phyloP scores from a whole-genome alignment of 2,329 filamentous ascomycete species.

The Penicillium sp. region DNA sequence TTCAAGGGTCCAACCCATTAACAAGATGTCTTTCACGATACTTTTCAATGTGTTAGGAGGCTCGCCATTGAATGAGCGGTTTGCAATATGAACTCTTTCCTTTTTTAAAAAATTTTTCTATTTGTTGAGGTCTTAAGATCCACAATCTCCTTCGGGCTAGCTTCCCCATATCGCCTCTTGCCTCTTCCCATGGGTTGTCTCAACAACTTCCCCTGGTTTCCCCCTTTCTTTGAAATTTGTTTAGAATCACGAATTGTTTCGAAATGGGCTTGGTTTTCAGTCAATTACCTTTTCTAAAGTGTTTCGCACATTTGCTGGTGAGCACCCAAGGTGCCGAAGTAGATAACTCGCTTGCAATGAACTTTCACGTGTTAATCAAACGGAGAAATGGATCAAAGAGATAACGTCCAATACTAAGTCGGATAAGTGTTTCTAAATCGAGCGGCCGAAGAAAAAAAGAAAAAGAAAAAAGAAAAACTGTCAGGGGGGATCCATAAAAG shows the following conservation, averaged over 20 bases:
- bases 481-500: slow-evolving; percentile 3
- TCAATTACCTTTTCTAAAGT: neutral
- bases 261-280: neutral
- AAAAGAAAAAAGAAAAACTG: neutral
- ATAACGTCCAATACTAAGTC: neutral
- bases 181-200: slow-evolving; percentile 3
- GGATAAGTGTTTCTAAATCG: neutral
- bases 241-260: neutral
- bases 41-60: neutral
- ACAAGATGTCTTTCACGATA: neutral
- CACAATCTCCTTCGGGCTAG: slow-evolving; percentile 12
- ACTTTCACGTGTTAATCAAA: neutral
- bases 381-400: neutral
- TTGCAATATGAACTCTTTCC: neutral
- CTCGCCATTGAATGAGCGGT: neutral
- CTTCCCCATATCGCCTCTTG: slow-evolving; percentile 8
- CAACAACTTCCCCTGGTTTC: slow-evolving; percentile 5
- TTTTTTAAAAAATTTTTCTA: neutral
- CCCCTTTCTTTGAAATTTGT: neutral
- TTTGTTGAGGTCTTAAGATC: slow-evolving; percentile 10
- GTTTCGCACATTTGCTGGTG: no score
- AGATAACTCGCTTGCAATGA: no score
- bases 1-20: neutral
- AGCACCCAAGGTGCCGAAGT: no score
- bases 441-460: neutral